Evolutionary conservation across 805 yeast genomes (phyloP).

Genomic region (Nakazawaea anatomiae): DNA sequence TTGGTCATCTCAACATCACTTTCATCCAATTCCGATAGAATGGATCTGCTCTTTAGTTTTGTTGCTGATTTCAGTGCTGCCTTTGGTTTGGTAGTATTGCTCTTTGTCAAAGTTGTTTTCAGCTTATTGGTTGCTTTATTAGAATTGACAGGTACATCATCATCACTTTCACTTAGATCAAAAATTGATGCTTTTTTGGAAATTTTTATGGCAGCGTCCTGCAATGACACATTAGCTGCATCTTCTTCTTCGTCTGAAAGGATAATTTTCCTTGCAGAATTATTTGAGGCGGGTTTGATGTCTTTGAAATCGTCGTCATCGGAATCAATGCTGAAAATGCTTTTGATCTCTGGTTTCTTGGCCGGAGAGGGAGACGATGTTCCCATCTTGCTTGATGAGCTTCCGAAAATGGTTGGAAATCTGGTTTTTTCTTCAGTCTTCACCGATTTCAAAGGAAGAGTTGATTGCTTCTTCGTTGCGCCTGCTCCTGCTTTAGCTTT

Average conservation of each 20-base stretch:
- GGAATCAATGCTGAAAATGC: conserved; percentile 10
- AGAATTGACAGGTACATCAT: not conserved
- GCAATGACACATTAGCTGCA: conserved; percentile 6
- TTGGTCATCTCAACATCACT: not conserved
- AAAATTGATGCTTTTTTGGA: conserved; percentile 4
- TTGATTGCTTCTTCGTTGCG: conserved; percentile 13
- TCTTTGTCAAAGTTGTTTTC: not conserved
- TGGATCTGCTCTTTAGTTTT: not conserved
- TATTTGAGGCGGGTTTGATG: not conserved
- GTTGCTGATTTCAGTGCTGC: not conserved
- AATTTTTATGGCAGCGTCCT: not conserved
- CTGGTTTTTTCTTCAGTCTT: conserved; percentile 12
- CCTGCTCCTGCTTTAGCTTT: conserved; percentile 1
- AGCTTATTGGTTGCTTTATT: not conserved
- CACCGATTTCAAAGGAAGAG: conserved; percentile 12
- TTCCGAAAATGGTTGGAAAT: conserved; percentile 31
- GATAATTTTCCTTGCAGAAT: not conserved
- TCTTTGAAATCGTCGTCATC: conserved; percentile 9
- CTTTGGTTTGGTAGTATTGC: not conserved
- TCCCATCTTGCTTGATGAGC: conserved; percentile 15
- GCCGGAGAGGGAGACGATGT: conserved; percentile 6
- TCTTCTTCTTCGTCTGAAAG: conserved; percentile 10
- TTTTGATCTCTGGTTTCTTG: conserved; percentile 1
- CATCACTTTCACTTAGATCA: conserved; percentile 9
- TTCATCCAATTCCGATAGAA: conserved; percentile 2